Percentiles rank a stretch among this genome's conserved stretches.
These are phyloP conservation scores for Echites panduratus DNA, from an alignment of 257 asterid species.

Conservation along the genomic window DNA sequence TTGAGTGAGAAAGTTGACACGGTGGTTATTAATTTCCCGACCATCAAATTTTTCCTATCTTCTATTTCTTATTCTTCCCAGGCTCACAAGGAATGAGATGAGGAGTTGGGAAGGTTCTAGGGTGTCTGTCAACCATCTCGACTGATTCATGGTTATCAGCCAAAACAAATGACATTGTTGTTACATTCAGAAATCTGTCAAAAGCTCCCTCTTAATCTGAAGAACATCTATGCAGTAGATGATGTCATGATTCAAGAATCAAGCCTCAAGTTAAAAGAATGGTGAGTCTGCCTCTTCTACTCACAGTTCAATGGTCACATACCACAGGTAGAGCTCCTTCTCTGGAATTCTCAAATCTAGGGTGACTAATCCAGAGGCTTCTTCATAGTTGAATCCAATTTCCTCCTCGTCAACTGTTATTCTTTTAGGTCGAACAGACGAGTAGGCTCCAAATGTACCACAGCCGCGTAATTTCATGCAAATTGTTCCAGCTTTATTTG, in stretches of 20 bases:
- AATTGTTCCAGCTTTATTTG: slow-evolving; percentile 30
- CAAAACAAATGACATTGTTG: background rate
- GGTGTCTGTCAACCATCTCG: no score
- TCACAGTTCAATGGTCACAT: slow-evolving; percentile 34
- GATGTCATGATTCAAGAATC: background rate
- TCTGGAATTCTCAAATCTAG: slow-evolving; percentile 36
- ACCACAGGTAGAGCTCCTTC: slow-evolving; percentile 61
- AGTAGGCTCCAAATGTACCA: slow-evolving; percentile 71
- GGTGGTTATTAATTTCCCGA: no score
- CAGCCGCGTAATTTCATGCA: slow-evolving; percentile 54
- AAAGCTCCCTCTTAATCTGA: no score
- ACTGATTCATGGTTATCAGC: background rate
- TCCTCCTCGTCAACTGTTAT: slow-evolving; percentile 43
- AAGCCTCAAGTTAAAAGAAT: no score
- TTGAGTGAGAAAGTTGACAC: no score
- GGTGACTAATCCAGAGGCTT: slow-evolving; percentile 46
- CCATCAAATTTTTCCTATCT: no score
- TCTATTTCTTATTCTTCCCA: background rate
- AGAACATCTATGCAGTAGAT: no score
- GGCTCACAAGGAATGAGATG: background rate
- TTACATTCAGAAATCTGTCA: no score
- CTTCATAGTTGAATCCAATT: slow-evolving; percentile 51
- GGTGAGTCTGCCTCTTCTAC: no score
- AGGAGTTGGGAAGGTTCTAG: background rate
- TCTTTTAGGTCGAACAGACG: slow-evolving; percentile 52